phyloP scores from a whole-genome alignment of 2,329 filamentous ascomycete species.

The Aureobasidium sp. region DNA sequence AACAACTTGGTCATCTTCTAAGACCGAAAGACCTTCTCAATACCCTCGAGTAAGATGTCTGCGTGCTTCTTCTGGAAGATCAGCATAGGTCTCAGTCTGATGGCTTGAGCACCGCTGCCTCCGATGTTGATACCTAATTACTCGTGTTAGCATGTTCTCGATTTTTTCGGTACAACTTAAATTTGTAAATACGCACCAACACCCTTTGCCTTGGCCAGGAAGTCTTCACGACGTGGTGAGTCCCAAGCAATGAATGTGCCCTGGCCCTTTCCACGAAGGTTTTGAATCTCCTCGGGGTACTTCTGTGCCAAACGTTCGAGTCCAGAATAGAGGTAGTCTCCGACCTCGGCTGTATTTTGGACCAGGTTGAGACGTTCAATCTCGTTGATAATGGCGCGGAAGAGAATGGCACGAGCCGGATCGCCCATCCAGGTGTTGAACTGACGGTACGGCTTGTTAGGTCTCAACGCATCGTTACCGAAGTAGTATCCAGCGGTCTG shows the following conservation, averaged over 20 bases:
- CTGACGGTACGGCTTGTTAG: slow-evolving; percentile 85
- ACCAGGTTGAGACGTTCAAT: slow-evolving; percentile 68
- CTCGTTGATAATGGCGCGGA: slow-evolving; percentile 74
- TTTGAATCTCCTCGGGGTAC: slow-evolving; percentile 69
- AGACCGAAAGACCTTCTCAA: slow-evolving; percentile 16
- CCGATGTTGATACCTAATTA: slow-evolving; percentile 62
- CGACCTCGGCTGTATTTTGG: slow-evolving; percentile 63
- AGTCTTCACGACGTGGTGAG: slow-evolving; percentile 66
- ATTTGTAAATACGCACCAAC: slow-evolving; percentile 49
- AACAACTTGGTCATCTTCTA: neutral
- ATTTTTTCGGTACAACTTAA: too few species aligned
- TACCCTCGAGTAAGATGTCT: slow-evolving; percentile 60
- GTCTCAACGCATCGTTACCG: slow-evolving; percentile 65
- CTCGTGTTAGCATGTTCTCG: neutral
- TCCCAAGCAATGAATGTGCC: slow-evolving; percentile 90
- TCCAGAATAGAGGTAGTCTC: slow-evolving; percentile 65
- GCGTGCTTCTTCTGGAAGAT: slow-evolving; percentile 85
- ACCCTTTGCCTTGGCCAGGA: slow-evolving; percentile 67
- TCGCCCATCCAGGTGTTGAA: slow-evolving; percentile 98
- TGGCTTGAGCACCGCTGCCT: slow-evolving; percentile 64
- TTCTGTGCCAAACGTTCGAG: slow-evolving; percentile 58
- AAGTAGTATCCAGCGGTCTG: slow-evolving; percentile 89
- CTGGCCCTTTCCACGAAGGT: slow-evolving; percentile 75
- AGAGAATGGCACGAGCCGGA: slow-evolving; percentile 71
- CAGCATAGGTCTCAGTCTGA: slow-evolving; percentile 77